Conservation (phyloP, 305 asterid species). For the Caryopteris hybrid region DNA sequence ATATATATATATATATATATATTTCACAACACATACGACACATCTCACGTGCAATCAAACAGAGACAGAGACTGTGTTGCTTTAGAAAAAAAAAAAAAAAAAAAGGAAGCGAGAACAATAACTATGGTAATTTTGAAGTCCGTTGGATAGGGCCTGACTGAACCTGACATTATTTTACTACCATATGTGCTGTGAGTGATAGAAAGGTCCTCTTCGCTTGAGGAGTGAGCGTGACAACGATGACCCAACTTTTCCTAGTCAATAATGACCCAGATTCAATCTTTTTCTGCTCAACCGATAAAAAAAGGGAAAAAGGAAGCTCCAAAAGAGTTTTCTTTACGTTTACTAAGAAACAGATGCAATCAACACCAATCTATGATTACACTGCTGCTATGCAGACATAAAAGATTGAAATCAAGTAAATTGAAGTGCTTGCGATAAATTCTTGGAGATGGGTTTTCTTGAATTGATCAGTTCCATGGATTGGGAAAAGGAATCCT, state of each 20-base stretch:
- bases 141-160: too few relatives aligned
- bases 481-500: slow-evolving; percentile 64
- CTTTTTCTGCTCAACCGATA: neutral
- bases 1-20: too few relatives aligned
- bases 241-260: slow-evolving; percentile 10
- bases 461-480: slow-evolving; percentile 24
- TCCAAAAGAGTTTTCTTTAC: neutral
- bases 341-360: neutral
- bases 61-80: too few relatives aligned
- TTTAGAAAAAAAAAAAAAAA: too few relatives aligned
- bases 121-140: too few relatives aligned
- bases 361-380: neutral
- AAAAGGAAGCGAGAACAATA: too few relatives aligned
- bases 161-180: neutral
- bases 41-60: too few relatives aligned
- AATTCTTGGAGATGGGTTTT: slow-evolving; percentile 33
- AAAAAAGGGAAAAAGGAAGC: neutral
- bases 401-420: neutral
- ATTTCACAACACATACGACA: too few relatives aligned
- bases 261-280: slow-evolving; percentile 11
- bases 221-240: slow-evolving; percentile 5
- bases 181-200: neutral
- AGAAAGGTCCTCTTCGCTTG: neutral
- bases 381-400: neutral
- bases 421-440: neutral